Evolutionary conservation across 2,329 filamentous ascomycete genomes (phyloP), one percentile per base, ranked within the genome.

Genomic region (Calcarisporium arbuscula): DNA sequence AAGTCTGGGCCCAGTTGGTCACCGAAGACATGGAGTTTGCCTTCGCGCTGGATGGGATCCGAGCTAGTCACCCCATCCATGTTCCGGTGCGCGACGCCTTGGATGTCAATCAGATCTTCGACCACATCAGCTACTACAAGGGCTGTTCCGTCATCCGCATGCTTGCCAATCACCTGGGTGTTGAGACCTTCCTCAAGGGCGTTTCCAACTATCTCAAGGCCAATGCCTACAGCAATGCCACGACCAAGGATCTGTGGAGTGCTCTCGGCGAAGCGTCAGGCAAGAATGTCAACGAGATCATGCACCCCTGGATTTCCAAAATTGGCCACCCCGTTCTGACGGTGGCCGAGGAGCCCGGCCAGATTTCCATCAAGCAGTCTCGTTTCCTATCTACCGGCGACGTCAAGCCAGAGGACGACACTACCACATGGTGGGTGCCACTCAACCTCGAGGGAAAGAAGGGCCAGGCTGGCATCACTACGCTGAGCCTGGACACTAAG

Each of bases 21-120:
- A 87, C 87, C 64, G 92, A 96, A 68, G 85, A 84, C 51, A 85
- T 94, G 68, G 87, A 95, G 72, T 80, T 79, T 68, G 90, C 90
- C 38, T 94, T 95, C 61, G 75, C 80, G 46, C 77, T 98, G 19
- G 92, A 98, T 54, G 81, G 85, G 29, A 77, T 98, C 46, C 83
- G 92, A 30, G 85, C 87, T 27, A 95, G 88, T 32, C 92, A 98
- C 60, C 85, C 92, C 8, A 95, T 98, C 47, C 90, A 98, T 60
- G 92, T 98, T 6, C 85, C 88, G 1, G 92, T 98, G 19, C 81
- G 80, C 49, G 89, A 95, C 57, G 92, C 89, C 19, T 75, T 96
- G 9, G 92, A 96, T 49, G 87, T 96, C 45, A 94, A 96, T 60
- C 92, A 98, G 60, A 94, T 96, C 46, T 98, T 98, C 54, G 92